phyloP scores from a whole-genome alignment of 805 yeast species.

The Candida xyloterini region DNA sequence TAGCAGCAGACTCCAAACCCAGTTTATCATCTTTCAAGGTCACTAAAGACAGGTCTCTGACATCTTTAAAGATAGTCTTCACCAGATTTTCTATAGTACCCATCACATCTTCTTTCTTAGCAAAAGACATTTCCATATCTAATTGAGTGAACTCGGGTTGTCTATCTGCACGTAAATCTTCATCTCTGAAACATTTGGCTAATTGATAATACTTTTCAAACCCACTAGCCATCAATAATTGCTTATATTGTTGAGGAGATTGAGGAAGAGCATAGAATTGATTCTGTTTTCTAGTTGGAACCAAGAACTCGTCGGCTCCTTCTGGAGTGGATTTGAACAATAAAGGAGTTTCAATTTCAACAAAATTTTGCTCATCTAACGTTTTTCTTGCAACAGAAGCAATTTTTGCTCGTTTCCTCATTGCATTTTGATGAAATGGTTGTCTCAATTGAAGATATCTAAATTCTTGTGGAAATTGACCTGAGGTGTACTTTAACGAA shows the following conservation, averaged over 20 bases:
- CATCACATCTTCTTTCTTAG: conserved; percentile 65
- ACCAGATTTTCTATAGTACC: conserved; percentile 59
- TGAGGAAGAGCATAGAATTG: conserved; percentile 89
- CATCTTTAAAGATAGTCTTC: conserved; percentile 50
- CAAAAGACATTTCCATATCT: conserved; percentile 92
- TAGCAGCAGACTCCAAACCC: background rate
- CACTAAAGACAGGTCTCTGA: conserved; percentile 35
- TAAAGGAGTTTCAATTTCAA: conserved; percentile 89
- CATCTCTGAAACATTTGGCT: conserved; percentile 94
- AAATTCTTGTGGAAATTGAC: conserved; percentile 71
- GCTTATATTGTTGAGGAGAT: conserved; percentile 97
- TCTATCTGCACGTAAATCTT: conserved; percentile 89
- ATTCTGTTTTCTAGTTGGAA: conserved; percentile 71
- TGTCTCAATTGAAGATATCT: conserved; percentile 78
- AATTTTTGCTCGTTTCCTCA: conserved; percentile 55
- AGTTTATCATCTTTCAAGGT: background rate
- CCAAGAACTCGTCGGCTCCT: conserved; percentile 94
- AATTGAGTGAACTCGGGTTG: conserved; percentile 98
- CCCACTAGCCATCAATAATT: conserved; percentile 91
- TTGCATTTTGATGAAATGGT: conserved; percentile 50
- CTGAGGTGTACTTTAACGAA: conserved; percentile 49
- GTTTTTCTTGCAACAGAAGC: conserved; percentile 41
- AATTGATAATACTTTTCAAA: conserved; percentile 81
- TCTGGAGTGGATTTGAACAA: conserved; percentile 96
- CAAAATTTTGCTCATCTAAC: conserved; percentile 46